Base-by-base conservation (phyloP, 106 monocot species). In the Platanthera zijinensis region DNA sequence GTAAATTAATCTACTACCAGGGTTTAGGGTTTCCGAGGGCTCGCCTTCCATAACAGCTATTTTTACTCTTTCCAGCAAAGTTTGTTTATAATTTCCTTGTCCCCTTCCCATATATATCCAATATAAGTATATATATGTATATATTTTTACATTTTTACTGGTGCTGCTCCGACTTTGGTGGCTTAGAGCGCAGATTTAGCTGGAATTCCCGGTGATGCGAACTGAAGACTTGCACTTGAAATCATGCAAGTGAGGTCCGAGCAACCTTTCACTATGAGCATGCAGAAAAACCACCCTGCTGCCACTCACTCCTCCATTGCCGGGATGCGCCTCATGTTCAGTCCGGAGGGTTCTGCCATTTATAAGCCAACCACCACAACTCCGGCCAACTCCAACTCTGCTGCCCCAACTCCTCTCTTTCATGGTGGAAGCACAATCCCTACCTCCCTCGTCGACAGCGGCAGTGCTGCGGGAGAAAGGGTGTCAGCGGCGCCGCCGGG, bases 221-320 rank as follows among this genome's bases (percentile, higher is more conserved):
- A 74, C 54, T 64, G 45, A 69, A 74, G 52, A 59, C 71, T 75
- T 11, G 39, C 78, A 39, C 22, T 57, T 71, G 47, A 15, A 67
- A 48, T 48, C 61, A 97, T 97, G 96, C 93, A 97, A 73, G 91
- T 97, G 78, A 85, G 88, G 85, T 89, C 96, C 49, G 93, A 96
- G 73, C 75, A 96, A 64, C 78, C 83, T 10, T 97, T 94, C 78
- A 78, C 32, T 68, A 75, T 86, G 46, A 61, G 73, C 49, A 73
- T 89, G 82, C 90, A 78, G 85, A 87, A 87, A 57, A 85, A 57
- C 72, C 39, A 25, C 25, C 79, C 82, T 4, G 76, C 83, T 39
- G 88, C 83, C 45, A 51, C 80, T 15, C 90, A 78, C 52, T 84
- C 84, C 28, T 77, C 90, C 15, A 76, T 92, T 78, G 86, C 83